Conservation (phyloP, 441 rosid genomes). For the California macrophylla region DNA sequence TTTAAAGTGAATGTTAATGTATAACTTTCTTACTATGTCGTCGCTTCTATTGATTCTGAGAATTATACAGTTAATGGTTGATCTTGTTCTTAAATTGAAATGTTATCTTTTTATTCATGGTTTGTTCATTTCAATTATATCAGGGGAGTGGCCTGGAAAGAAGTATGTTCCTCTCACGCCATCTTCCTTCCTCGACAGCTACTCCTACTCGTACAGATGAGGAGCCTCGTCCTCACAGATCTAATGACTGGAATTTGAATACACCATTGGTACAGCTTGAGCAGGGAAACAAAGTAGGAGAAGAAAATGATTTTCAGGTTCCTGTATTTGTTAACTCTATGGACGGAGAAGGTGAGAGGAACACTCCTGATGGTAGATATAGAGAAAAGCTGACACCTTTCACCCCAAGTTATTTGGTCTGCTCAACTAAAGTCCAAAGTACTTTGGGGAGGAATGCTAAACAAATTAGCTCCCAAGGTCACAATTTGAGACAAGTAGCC, state of each 20-base stretch:
- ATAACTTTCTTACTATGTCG: no score
- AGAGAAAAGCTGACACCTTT: slow-evolving; percentile 20
- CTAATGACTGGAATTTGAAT: slow-evolving; percentile 31
- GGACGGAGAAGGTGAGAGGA: slow-evolving; percentile 24
- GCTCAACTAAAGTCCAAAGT: slow-evolving; percentile 21
- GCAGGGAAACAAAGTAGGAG: slow-evolving; percentile 36
- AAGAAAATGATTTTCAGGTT: slow-evolving; percentile 69
- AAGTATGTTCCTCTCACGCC: slow-evolving; percentile 21
- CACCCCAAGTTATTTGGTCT: slow-evolving; percentile 23
- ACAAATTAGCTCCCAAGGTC: slow-evolving; percentile 20
- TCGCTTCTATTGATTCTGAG: no score
- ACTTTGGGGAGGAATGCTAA: slow-evolving; percentile 21
- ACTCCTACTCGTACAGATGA: slow-evolving; percentile 28
- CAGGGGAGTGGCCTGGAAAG: slow-evolving; percentile 45
- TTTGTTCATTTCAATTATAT: slow-evolving; percentile 9
- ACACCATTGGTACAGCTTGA: slow-evolving; percentile 18
- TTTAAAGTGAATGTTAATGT: no score
- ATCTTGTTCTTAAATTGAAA: no score
- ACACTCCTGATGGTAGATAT: slow-evolving; percentile 24
- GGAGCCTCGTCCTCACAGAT: slow-evolving; percentile 25
- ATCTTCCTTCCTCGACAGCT: slow-evolving; percentile 27
- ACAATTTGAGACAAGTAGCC: slow-evolving; percentile 16
- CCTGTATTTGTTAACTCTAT: slow-evolving; percentile 48
- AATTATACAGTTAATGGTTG: no score
- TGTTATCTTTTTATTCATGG: not conserved